Evolutionary conservation across 1,139 yeast species (phyloP), one percentile per base, ranked within the genome.

Genomic region (Lodderomyces orthopsilosis): DNA sequence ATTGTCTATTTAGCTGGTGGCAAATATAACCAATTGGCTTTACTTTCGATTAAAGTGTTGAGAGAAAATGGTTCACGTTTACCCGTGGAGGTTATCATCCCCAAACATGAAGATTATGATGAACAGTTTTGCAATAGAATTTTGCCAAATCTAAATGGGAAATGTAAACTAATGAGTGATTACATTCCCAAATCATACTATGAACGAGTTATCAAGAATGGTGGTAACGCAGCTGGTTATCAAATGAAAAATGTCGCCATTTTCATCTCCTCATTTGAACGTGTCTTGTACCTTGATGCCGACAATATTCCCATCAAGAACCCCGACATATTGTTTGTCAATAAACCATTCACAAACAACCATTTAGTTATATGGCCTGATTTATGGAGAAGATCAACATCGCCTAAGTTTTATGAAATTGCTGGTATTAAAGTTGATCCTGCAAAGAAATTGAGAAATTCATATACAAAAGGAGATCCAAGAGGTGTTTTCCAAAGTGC

Each of bases 1-100:
- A 77, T 79, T 38, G 83, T 81, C 4, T 77, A 78, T 52, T 74
- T 82, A 42, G 87, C 85, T 27, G 87, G 86, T 47, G 85, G 78
- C 28, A 68, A 69, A 47, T 80, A 73, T 57, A 70, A 81, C 49
- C 79, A 82, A 59, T 66, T 81, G 41, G 76, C 80, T 6, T 59
- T 79, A 21, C 58, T 77, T 6, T 75, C 82, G n/a, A 71, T 82
- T 39, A 74, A 75, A 55, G 68, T 78, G 33, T 59, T 81, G 43
- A 67, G 88, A 55, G 67, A 70, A 41, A 55, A 70, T 6, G 84
- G 84, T 3, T 74, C 83, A 2, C 66, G 67, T 32, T 57, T 81
- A 42, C 87, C 87, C 0, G 73, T 81, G 21, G 87, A 82, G 57
- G 74, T 81, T 26, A 61, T 68, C 22, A 47, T 68, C 8, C 71